A percentile compares a stretch with the other conserved stretches of the same genome.
Evolutionary conservation across 2,329 filamentous ascomycete genomes (phyloP).

Genomic region (Cylindrodendrum hubeiense): DNA sequence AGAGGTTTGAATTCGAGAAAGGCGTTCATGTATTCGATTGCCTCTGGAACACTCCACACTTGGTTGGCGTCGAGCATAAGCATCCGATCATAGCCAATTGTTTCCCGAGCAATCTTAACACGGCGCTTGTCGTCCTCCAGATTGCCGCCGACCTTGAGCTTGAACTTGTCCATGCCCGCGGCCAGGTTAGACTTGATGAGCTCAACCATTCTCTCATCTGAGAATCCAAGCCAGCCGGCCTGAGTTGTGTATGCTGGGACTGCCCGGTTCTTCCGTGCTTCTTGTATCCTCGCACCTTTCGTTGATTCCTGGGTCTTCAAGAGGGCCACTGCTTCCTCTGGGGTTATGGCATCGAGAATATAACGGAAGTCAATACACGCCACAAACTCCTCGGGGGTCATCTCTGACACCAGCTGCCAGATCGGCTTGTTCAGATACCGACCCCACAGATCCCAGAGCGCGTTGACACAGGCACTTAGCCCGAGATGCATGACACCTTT

Average conservation of each 20-base stretch:
- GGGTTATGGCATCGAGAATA: constrained; percentile 90
- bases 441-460: constrained; percentile 94
- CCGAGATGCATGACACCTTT: constrained; percentile 95
- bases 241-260: constrained; percentile 93
- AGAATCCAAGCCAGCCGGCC: constrained; percentile 92
- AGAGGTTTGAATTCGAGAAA: constrained; percentile 86
- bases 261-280: constrained; percentile 78
- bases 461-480: constrained; percentile 88
- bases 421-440: constrained; percentile 88
- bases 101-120: constrained; percentile 78
- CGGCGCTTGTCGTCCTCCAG: constrained; percentile 79
- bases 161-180: constrained; percentile 87
- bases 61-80: constrained; percentile 96
- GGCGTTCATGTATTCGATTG: constrained; percentile 86
- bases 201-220: constrained; percentile 84
- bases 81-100: constrained; percentile 87
- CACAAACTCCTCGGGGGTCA: constrained; percentile 89
- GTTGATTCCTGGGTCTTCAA: constrained; percentile 73
- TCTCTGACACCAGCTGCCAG: constrained; percentile 90
- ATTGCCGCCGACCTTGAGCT: constrained; percentile 86
- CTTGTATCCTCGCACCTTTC: constrained; percentile 77
- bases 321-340: constrained; percentile 82
- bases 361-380: constrained; percentile 93
- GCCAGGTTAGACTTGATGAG: constrained; percentile 79
- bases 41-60: constrained; percentile 90